Base-by-base conservation (phyloP, 2,329 filamentous ascomycete species). In the Stagonosporopsis cucurbitacearum region DNA sequence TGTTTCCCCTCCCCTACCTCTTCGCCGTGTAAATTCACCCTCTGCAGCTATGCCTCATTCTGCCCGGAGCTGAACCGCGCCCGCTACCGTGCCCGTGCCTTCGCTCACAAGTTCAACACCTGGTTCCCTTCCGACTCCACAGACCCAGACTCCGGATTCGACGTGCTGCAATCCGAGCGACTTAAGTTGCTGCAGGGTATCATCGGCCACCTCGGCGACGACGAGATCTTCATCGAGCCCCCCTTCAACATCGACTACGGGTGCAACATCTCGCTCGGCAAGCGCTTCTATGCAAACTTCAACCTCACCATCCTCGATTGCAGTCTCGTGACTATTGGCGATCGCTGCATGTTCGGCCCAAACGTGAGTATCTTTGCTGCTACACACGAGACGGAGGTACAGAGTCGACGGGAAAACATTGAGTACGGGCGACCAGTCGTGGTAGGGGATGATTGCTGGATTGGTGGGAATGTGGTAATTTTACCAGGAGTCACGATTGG, bases 401-500 rank as follows among this genome's bases (percentile, higher is more conserved):
- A 78, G 44, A 78, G 75, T 32, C 75, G 81, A 6, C 68, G 77
- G 12, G 78, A 81, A 7, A 76, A 80, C 22, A 72, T 83, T 8
- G 82, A 85, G 59, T 83, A 79, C 54, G 80, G 80, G 0, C 74
- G 74, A 32, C 78, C 79, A 0, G 78, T 84, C 0, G 74, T 73
- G 7, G 80, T 84, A 47, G 81, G 81, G 0, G 64, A 71, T 53
- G 70, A 73, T 46, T 74, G 71, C 52, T 75, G 80, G 80, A 77
- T 83, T 56, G 80, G 80, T 0, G 80, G 79, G 0, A 77, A 79
- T 58, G 79, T 75, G 2, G 73, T 76, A 1, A 84, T 96, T 17
- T 78, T 93, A 39, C 86, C 90, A 0, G 92, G 92, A 0, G 86
- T 96, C 22, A 93, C 84, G 1, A 88, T 96, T 61, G 92, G 92